phyloP scores from a whole-genome alignment of 805 yeast species.

The Zygotorulaspora sp. region DNA sequence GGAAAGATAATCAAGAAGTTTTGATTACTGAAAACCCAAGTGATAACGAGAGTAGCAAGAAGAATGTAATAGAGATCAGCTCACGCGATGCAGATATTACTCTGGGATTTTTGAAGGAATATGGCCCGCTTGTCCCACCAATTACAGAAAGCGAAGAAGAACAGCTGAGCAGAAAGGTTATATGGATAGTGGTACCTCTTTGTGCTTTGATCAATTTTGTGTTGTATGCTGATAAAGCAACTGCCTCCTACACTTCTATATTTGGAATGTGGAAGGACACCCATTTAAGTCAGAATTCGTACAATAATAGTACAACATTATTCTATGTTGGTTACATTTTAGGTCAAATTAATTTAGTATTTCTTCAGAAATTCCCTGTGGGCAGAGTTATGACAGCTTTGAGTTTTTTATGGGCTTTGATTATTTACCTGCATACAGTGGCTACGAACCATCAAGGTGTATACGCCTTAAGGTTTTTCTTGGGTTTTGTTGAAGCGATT shows the following conservation, averaged over 20 bases:
- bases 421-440: conserved; percentile 44
- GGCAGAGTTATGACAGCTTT: conserved; percentile 38
- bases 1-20: no score
- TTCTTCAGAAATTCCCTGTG: conserved; percentile 43
- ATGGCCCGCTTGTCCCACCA: conserved; percentile 35
- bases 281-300: conserved; percentile 39
- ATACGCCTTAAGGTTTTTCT: conserved; percentile 44
- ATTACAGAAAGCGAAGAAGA: conserved; percentile 42
- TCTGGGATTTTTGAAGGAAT: conserved; percentile 36
- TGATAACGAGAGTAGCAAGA: conserved; percentile 7
- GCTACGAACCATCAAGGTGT: conserved; percentile 45
- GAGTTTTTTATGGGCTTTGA: conserved; percentile 42
- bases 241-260: conserved; percentile 45
- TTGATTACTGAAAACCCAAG: no score
- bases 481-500: conserved; percentile 47
- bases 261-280: conserved; percentile 47
- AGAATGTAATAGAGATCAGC: conserved; percentile 21
- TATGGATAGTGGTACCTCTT: conserved; percentile 36
- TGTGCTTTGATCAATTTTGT: conserved; percentile 40
- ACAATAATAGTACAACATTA: conserved; percentile 46
- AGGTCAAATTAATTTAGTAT: conserved; percentile 44
- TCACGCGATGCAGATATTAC: conserved; percentile 42
- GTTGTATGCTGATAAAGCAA: conserved; percentile 49
- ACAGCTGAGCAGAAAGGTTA: conserved; percentile 37
- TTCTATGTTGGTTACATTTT: conserved; percentile 48